Evolutionary conservation across 2,329 filamentous ascomycete genomes (phyloP).

Genomic region (Aspergillus hortae): DNA sequence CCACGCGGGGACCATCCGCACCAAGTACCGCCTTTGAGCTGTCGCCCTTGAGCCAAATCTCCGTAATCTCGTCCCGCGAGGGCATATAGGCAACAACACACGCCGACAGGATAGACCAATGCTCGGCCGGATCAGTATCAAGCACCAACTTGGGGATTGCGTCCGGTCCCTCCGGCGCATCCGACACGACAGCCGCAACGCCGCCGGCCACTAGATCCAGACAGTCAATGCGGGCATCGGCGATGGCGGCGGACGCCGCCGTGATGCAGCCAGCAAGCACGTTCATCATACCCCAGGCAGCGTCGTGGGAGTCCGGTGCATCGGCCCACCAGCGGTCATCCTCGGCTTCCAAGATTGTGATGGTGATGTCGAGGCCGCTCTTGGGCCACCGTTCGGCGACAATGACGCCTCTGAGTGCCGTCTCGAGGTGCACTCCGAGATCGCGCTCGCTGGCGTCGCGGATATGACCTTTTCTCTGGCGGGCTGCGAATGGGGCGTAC

Average conservation of each 20-base stretch:
- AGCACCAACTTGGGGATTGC: constrained; percentile 51
- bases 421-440: constrained; percentile 85
- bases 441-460: constrained; percentile 84
- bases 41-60: constrained; percentile 88
- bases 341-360: constrained; percentile 91
- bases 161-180: constrained; percentile 20
- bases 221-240: constrained; percentile 93
- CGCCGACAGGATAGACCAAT: constrained; percentile 71
- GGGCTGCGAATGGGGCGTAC: constrained; percentile 90
- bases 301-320: constrained; percentile 48
- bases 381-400: constrained; percentile 98
- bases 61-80: constrained; percentile 83
- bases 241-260: constrained; percentile 85
- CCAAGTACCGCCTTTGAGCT: constrained; percentile 32
- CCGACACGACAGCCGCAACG: constrained; percentile 73
- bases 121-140: constrained; percentile 79
- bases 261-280: constrained; percentile 89
- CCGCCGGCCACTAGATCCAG: constrained; percentile 87
- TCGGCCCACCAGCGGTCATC: constrained; percentile 70
- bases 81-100: constrained; percentile 90
- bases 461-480: constrained; percentile 76
- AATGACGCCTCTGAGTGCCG: constrained; percentile 80
- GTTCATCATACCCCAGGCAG: constrained; percentile 85
- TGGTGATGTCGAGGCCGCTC: constrained; percentile 89
- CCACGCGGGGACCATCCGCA: constrained; percentile 34